Percentiles rank a stretch among this genome's conserved stretches.
Evolutionary conservation across 1,139 yeast genomes (phyloP).

Genomic region (Scheffersomyces parashehatae): DNA sequence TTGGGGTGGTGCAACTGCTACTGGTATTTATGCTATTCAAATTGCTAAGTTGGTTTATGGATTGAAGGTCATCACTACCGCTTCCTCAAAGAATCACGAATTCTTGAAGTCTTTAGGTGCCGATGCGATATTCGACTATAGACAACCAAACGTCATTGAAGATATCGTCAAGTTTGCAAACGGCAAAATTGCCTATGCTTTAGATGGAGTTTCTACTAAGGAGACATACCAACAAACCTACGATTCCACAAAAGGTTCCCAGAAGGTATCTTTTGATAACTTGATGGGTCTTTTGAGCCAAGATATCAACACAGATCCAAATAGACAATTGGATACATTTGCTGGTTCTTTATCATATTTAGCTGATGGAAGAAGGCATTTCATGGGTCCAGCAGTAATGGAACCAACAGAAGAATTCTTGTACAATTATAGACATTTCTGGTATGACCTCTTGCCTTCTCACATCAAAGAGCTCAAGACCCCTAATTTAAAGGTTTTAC

Average conservation of each 20-base stretch:
- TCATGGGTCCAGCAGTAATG: constrained; percentile 13
- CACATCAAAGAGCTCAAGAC: constrained; percentile 17
- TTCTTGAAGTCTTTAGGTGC: constrained; percentile 56
- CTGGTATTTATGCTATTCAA: constrained; percentile 44
- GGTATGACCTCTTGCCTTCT: constrained; percentile 24
- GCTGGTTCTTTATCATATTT: constrained; percentile 38
- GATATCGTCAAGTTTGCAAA: constrained; percentile 45
- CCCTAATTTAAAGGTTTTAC: constrained; percentile 24
- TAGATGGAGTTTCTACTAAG: constrained; percentile 52
- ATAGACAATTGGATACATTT: constrained; percentile 22
- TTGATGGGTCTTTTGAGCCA: constrained; percentile 10
- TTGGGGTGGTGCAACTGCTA: constrained; percentile 54
- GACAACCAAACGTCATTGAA: constrained; percentile 50
- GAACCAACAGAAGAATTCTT: constrained; percentile 21
- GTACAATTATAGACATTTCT: constrained; percentile 18
- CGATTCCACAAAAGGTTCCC: constrained; percentile 39
- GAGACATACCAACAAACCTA: constrained; percentile 44
- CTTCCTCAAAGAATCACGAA: constrained; percentile 39
- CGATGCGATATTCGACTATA: constrained; percentile 60
- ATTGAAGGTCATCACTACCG: constrained; percentile 39
- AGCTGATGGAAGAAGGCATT: constrained; percentile 25
- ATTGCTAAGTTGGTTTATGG: constrained; percentile 41
- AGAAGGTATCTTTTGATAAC: constrained; percentile 28
- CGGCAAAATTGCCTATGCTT: constrained; percentile 48
- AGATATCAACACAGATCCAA: constrained; percentile 1